A percentile compares a stretch with the other conserved stretches of the same genome.
phyloP scores from a whole-genome alignment of 306 rosid species.

The Rosa lucieae region DNA sequence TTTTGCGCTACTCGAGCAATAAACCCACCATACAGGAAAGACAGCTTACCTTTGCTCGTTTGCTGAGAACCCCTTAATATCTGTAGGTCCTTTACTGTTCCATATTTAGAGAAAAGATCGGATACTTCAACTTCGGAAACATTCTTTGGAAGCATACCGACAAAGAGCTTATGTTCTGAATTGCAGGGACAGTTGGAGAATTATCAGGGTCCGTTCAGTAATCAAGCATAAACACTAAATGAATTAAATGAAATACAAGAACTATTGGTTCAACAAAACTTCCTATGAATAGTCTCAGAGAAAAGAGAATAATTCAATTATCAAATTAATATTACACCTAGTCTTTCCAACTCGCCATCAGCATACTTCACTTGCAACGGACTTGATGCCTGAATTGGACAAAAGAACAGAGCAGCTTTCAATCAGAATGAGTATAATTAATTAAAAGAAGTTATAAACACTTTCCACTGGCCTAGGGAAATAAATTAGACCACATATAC shows the following conservation, averaged over 20 bases:
- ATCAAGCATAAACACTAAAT: slow-evolving; percentile 16
- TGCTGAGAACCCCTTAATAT: slow-evolving; percentile 94
- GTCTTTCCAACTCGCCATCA: slow-evolving; percentile 98
- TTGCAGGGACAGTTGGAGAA: slow-evolving; percentile 27
- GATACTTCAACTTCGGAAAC: slow-evolving; percentile 82
- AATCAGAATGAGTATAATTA: slow-evolving; percentile 31
- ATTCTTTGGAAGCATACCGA: slow-evolving; percentile 99
- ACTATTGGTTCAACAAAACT: slow-evolving; percentile 21
- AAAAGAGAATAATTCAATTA: slow-evolving; percentile 27
- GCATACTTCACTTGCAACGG: slow-evolving; percentile 99
- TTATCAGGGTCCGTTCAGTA: slow-evolving; percentile 24
- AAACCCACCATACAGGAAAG: background rate
- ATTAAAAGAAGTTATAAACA: slow-evolving; percentile 10
- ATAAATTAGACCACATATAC: slow-evolving; percentile 12
- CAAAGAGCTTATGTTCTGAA: slow-evolving; percentile 92
- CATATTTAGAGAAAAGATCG: slow-evolving; percentile 66
- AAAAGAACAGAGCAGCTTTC: slow-evolving; percentile 27
- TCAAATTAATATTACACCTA: slow-evolving; percentile 57
- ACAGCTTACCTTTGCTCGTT: slow-evolving; percentile 77
- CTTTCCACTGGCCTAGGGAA: slow-evolving; percentile 1
- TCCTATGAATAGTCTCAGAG: slow-evolving; percentile 17
- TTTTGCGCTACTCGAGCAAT: slow-evolving; percentile 12
- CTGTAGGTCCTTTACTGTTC: slow-evolving; percentile 85
- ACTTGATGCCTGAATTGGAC: slow-evolving; percentile 86
- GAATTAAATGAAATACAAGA: slow-evolving; percentile 12